A percentile compares a stretch with the other conserved stretches of the same genome.
Evolutionary conservation across 108 stramenopile species (phyloP).

Genomic region (Halocafeteria seosinensis): DNA sequence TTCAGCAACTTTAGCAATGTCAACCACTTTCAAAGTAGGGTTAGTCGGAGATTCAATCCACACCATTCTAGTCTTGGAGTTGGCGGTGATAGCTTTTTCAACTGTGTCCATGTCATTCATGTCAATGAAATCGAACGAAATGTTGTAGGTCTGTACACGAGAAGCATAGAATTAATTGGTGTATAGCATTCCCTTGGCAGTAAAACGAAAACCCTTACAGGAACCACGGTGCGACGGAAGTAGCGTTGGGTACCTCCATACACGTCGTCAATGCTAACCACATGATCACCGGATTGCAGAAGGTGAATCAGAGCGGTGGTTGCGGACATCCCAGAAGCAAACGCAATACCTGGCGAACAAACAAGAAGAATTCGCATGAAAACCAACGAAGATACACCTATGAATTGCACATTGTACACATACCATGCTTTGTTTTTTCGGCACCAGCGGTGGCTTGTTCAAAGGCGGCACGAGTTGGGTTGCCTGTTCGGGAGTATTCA

Average conservation of each 20-base stretch:
- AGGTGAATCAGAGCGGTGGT: conserved; percentile 55
- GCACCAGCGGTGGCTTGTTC: conserved; percentile 22
- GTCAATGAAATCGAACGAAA: conserved; percentile 17
- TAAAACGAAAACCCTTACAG: no score
- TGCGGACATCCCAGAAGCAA: conserved; percentile 68
- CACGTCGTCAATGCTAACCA: conserved; percentile 62
- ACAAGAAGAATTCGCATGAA: not conserved
- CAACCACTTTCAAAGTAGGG: conserved; percentile 57
- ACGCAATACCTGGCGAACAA: conserved; percentile 29
- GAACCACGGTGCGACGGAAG: conserved; percentile 22
- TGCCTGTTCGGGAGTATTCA: conserved; percentile 18
- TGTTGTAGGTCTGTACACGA: conserved; percentile 7
- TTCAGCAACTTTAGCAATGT: conserved; percentile 44
- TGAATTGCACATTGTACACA: not conserved
- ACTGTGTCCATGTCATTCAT: conserved; percentile 2
- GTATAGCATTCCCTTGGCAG: no score
- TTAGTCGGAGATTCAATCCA: conserved; percentile 81
- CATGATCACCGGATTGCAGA: conserved; percentile 49
- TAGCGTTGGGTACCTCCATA: conserved; percentile 67
- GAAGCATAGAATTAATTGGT: no score
- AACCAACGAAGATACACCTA: not conserved
- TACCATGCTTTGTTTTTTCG: conserved; percentile 30
- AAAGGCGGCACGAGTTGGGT: conserved; percentile 25
- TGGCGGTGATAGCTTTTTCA: conserved; percentile 5
- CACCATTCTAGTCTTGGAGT: conserved; percentile 44